A percentile compares a stretch with the other conserved stretches of the same genome.
Evolutionary conservation across 2,329 filamentous ascomycete genomes (phyloP).

Genomic region (Cladosporium sp.): DNA sequence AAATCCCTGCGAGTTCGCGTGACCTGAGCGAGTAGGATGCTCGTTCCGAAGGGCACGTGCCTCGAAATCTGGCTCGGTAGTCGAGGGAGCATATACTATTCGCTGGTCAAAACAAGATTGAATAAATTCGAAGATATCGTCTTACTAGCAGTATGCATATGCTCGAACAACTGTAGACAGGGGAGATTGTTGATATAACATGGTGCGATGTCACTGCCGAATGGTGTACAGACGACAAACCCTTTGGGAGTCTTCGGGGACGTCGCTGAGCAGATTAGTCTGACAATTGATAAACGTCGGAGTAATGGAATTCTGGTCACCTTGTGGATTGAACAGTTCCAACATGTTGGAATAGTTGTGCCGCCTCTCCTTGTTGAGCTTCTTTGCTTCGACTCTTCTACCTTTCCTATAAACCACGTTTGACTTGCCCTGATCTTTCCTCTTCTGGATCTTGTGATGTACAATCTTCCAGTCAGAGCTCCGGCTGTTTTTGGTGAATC

Average conservation of each 20-base stretch:
- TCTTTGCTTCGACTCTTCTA: neutral
- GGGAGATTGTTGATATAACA: neutral
- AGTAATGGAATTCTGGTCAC: neutral
- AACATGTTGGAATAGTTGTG: neutral
- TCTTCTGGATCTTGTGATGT: neutral
- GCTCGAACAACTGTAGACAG: neutral
- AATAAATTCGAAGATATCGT: neutral
- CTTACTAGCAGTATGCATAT: neutral
- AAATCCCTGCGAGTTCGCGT: neutral
- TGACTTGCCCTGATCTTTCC: neutral
- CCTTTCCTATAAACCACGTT: neutral
- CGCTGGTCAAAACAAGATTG: neutral
- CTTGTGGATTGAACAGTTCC: neutral
- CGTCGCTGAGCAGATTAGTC: neutral
- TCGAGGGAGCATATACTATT: neutral
- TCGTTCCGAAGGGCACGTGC: neutral
- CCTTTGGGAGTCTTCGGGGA: neutral
- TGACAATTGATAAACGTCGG: neutral
- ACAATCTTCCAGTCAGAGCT: neutral
- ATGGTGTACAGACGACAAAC: neutral
- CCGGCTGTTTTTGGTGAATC: neutral
- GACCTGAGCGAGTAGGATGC: neutral
- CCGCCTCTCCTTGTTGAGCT: neutral
- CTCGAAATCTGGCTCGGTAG: neutral
- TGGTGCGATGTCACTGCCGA: neutral